These are phyloP conservation scores for Phycomyces nitens DNA, from an alignment of 192 early-diverging fungal genomes.

Conservation along the genomic window DNA sequence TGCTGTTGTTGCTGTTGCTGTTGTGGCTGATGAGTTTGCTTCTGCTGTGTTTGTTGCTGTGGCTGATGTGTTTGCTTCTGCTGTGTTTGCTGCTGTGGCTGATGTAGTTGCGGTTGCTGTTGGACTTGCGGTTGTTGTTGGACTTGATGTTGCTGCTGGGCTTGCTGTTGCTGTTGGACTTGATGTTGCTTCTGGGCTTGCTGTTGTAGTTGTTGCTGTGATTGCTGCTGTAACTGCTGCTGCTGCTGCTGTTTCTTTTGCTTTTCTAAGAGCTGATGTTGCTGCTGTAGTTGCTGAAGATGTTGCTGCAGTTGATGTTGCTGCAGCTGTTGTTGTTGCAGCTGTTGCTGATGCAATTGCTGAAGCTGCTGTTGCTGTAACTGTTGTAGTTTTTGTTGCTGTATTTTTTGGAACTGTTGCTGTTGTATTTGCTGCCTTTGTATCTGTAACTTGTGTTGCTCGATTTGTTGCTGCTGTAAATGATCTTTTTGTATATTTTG, in stretches of 20 bases:
- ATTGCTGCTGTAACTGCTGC: background rate
- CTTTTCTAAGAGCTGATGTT: background rate
- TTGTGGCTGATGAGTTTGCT: background rate
- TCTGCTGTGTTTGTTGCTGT: no score
- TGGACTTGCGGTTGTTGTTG: background rate
- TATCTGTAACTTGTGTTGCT: no score
- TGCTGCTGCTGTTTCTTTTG: no score
- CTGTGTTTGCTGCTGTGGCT: background rate
- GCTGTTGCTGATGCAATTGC: background rate
- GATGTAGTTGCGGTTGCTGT: background rate
- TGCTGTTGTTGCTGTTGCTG: background rate
- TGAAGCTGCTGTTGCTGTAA: background rate
- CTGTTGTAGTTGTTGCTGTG: conserved; percentile 9
- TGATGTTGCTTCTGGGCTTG: background rate
- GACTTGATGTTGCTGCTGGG: background rate
- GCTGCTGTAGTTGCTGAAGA: background rate
- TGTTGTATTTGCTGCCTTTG: background rate
- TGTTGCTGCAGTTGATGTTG: background rate
- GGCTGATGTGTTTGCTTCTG: background rate
- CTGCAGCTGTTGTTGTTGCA: background rate
- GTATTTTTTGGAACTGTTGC: conserved; percentile 2
- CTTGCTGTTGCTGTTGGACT: background rate
- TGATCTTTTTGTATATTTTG: background rate
- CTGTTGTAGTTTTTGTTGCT: background rate
- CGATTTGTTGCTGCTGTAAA: background rate